A percentile compares a stretch with the other conserved stretches of the same genome.
Evolutionary conservation across 1,139 yeast genomes (phyloP).

Genomic region (Yarrowia galli): DNA sequence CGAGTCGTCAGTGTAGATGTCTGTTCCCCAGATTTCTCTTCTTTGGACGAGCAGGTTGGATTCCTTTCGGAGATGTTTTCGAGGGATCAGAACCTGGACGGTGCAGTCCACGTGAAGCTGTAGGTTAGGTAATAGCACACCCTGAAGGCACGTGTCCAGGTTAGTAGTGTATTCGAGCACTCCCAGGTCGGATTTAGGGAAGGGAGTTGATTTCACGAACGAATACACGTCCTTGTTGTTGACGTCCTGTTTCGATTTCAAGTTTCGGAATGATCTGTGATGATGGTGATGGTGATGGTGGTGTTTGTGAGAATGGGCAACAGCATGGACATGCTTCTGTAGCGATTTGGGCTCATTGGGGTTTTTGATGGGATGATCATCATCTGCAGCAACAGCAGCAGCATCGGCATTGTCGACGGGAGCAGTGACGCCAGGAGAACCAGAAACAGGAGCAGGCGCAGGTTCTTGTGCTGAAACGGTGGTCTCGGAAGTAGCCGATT

Average conservation of each 20-base stretch:
- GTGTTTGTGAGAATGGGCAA: conserved; percentile 4
- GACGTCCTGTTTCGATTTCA: conserved; percentile 48
- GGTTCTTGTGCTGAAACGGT: neutral
- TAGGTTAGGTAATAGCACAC: conserved; percentile 49
- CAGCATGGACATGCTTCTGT: neutral
- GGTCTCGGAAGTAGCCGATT: neutral
- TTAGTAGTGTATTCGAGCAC: conserved; percentile 66
- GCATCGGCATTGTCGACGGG: conserved; percentile 3
- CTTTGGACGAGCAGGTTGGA: conserved; percentile 55
- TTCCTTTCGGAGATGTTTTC: conserved; percentile 46
- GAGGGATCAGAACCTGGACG: conserved; percentile 70
- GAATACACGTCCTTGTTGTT: conserved; percentile 55
- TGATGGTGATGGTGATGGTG: conserved; percentile 40
- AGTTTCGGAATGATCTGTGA: conserved; percentile 40
- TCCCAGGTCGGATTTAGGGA: conserved; percentile 64
- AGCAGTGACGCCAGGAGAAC: neutral
- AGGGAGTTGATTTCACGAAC: conserved; percentile 55
- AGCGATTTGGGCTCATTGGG: conserved; percentile 21
- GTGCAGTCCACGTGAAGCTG: conserved; percentile 65
- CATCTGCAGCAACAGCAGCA: conserved; percentile 5
- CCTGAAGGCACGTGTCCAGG: conserved; percentile 35
- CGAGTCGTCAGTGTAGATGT: conserved; percentile 90
- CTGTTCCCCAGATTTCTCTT: conserved; percentile 89
- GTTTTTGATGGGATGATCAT: neutral
- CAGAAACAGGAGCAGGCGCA: neutral